Evolutionary conservation across 2,329 filamentous ascomycete genomes (phyloP).

Genomic region (Fusarium sp.): DNA sequence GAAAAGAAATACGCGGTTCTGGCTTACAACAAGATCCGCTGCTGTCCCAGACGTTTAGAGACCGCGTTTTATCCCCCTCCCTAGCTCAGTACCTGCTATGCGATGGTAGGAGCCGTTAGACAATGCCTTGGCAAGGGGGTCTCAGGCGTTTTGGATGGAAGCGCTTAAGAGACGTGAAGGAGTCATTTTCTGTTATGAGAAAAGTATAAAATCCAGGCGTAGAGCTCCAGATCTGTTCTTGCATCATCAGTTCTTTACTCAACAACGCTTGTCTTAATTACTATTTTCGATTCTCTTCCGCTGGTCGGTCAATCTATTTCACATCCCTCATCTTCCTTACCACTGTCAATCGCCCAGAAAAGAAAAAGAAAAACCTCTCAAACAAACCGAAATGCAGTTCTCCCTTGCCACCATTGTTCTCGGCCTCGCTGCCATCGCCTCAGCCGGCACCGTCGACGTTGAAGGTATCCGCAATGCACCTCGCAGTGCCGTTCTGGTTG

Average conservation of each 20-base stretch:
- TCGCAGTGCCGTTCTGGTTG: neutral
- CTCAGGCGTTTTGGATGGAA: neutral
- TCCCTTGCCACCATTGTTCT: no score
- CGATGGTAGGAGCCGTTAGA: neutral
- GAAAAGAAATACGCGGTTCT: no score
- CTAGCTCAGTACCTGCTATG: neutral
- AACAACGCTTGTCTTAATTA: constrained; percentile 4
- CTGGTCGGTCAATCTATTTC: constrained; percentile 27
- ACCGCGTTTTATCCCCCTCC: no score
- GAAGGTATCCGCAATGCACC: constrained; percentile 20
- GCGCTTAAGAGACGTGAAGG: constrained; percentile 2
- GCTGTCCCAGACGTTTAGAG: no score
- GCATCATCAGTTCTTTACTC: constrained; percentile 18
- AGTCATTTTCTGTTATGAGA: neutral
- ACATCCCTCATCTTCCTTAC: constrained; percentile 5
- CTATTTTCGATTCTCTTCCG: constrained; percentile 24
- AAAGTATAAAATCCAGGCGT: constrained; percentile 15
- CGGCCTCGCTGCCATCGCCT: constrained; percentile 5
- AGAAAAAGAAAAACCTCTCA: no score
- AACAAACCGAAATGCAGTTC: no score
- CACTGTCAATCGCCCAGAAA: constrained; percentile 5
- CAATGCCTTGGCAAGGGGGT: constrained; percentile 4
- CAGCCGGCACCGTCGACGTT: constrained; percentile 14
- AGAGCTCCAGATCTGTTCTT: constrained; percentile 1
- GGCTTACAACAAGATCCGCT: no score